Conservation (phyloP, 148 eudicot genomes). For the Chenopodium formosanum region DNA sequence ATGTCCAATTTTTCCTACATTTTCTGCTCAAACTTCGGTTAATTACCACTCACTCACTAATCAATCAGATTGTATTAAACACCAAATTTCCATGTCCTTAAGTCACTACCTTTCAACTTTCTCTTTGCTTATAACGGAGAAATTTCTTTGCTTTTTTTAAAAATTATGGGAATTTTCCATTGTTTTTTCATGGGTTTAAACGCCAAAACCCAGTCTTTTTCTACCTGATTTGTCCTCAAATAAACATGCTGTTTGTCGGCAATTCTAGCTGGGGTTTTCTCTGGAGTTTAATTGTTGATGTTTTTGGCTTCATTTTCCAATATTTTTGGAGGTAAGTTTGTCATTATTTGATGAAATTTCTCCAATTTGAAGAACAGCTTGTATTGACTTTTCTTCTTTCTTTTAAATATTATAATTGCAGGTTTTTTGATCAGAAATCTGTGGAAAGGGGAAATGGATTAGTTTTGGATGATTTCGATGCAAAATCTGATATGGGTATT, state of each 20-base stretch:
- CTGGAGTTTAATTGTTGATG: slow-evolving; percentile 33
- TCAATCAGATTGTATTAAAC: not conserved
- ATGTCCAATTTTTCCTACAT: slow-evolving; percentile 1
- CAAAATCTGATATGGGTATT: slow-evolving; percentile 13
- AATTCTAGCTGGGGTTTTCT: slow-evolving; percentile 41
- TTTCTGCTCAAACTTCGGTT: slow-evolving; percentile 8
- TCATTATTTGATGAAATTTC: not conserved
- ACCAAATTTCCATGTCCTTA: slow-evolving; percentile 8
- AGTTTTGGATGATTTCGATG: not conserved
- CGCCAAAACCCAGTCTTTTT: slow-evolving; percentile 22
- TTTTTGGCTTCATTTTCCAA: slow-evolving; percentile 36
- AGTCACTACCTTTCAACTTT: slow-evolving; percentile 15
- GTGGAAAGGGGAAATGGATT: slow-evolving; percentile 20
- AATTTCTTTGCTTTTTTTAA: slow-evolving; percentile 22
- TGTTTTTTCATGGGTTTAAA: slow-evolving; percentile 23
- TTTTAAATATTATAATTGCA: slow-evolving; percentile 5
- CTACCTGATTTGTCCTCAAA: slow-evolving; percentile 7
- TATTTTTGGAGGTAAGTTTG: slow-evolving; percentile 39
- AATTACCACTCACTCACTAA: not conserved
- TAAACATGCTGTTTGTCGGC: slow-evolving; percentile 33
- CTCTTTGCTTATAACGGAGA: slow-evolving; percentile 34
- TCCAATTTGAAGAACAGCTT: not conserved
- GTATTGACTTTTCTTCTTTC: not conserved
- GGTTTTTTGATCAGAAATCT: slow-evolving; percentile 23
- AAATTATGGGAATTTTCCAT: slow-evolving; percentile 24